These are phyloP conservation scores for Rhodomyrtus psidioides DNA, from an alignment of 441 rosid genomes.

Conservation along the genomic window DNA sequence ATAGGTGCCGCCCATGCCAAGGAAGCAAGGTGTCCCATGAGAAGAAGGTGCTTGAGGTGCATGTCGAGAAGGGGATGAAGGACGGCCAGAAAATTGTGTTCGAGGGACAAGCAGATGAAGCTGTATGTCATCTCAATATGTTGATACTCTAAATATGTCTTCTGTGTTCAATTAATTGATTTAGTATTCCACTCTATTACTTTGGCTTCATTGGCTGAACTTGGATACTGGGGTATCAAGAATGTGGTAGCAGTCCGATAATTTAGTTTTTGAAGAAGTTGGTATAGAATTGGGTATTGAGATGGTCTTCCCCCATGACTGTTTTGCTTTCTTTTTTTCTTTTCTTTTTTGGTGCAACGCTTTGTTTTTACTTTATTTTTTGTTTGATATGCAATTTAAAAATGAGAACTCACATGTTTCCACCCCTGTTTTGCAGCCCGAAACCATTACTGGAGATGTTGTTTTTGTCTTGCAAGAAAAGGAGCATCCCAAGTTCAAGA, in stretches of 20 bases:
- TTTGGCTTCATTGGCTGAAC: neutral
- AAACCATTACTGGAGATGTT: conserved; percentile 33
- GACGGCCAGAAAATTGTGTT: conserved; percentile 22
- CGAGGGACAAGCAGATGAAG: conserved; percentile 29
- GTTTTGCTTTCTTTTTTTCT: neutral
- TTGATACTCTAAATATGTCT: neutral
- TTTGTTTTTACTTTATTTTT: neutral
- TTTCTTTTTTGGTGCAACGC: neutral
- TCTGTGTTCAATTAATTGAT: neutral
- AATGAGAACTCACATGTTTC: neutral
- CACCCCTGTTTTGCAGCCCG: conserved; percentile 22
- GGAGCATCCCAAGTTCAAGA: conserved; percentile 33
- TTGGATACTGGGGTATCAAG: neutral
- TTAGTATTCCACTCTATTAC: neutral
- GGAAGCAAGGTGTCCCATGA: conserved; percentile 26
- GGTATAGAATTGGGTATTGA: neutral
- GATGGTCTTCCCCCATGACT: neutral
- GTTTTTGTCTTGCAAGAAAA: conserved; percentile 25
- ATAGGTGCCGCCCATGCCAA: conserved; percentile 25
- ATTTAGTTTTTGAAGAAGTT: neutral
- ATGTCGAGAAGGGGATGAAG: conserved; percentile 35
- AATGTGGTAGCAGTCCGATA: neutral
- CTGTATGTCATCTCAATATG: conserved; percentile 1
- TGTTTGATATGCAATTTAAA: neutral
- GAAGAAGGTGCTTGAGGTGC: conserved; percentile 33